Base-by-base conservation (phyloP, 129 eudicot species). In the Centrapalus pauciflorus region DNA sequence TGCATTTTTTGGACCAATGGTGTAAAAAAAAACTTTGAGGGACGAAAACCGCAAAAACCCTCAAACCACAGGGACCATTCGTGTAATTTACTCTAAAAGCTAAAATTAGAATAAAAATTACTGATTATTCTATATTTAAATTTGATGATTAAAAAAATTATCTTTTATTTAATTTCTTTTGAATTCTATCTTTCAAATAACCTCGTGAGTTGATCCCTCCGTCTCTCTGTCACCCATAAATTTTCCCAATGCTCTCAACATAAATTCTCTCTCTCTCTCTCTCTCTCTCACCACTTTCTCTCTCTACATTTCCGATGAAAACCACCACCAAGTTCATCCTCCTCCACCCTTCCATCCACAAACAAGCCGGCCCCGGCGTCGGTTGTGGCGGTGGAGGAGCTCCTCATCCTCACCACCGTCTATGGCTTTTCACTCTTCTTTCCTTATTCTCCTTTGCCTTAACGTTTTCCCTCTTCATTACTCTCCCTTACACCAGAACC, bases 301-400 rank as follows among this genome's bases (percentile, higher is more conserved):
- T 66, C 43, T 73, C 70, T 28, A 26, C 50, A 3, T 4, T 33
- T 30, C 68, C 79, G 23, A 87, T 81, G 87, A 84, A 80, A 55
- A 54, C 76, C 66, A 71, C 78, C 66, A 56, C 93, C 37, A 84
- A 76, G 50, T 84, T 84, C 69, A 83, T 91, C 70, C 67, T 87
- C 66, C 70, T 87, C 74, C 87, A 85, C 70, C 91, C 82, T 11
- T 71, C 82, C 7, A 48, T 82, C 55, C 76, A 67, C 78, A 90
- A 83, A 9, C 71, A 75, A 66, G 33, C 77, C 30, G 20, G 41
- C 0, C 25, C 61, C 26, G 40, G 51, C 24, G 21, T 56, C 73
- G 35, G 28, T 43, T 38, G 45, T 0, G 46, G 40, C 11, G 27
- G 59, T 46, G 43, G 21, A 5, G 69, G 62, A 27, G 23, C 33